phyloP scores from a whole-genome alignment of 345 rosid species.

The Streptanthus diversifolius region DNA sequence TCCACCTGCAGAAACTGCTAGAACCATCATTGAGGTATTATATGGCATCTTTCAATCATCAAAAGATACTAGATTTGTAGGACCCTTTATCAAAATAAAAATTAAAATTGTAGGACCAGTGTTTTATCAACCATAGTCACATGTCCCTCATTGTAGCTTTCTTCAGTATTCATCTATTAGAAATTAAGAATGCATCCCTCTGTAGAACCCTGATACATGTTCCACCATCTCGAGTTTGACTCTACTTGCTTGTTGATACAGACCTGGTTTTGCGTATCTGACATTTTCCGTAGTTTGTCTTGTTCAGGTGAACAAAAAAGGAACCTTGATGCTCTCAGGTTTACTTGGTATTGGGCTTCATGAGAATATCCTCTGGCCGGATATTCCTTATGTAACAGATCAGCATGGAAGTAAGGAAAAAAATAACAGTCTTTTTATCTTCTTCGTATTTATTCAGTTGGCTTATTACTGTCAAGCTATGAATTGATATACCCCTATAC shows the following conservation, averaged over 20 bases:
- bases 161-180: background rate
- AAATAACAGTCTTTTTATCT: background rate
- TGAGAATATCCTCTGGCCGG: conserved; percentile 78
- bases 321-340: conserved; percentile 66
- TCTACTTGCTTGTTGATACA: background rate
- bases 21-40: conserved; percentile 88
- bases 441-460: background rate
- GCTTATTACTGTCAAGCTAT: background rate
- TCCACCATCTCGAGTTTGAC: background rate
- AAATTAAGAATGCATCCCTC: background rate
- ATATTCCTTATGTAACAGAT: conserved; percentile 77
- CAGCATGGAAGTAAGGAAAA: conserved; percentile 66
- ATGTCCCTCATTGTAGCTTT: background rate
- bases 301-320: conserved; percentile 78
- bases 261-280: conserved; percentile 32
- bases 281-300: conserved; percentile 51
- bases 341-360: conserved; percentile 56
- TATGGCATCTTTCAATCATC: conserved; percentile 29
- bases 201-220: background rate
- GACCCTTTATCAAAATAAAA: background rate
- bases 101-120: background rate
- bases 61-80: background rate
- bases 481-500: conserved; percentile 17
- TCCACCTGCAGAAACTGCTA: conserved; percentile 59
- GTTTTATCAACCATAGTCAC: background rate